phyloP scores from a whole-genome alignment of 2,329 filamentous ascomycete species.

The Aspergillus sp. region DNA sequence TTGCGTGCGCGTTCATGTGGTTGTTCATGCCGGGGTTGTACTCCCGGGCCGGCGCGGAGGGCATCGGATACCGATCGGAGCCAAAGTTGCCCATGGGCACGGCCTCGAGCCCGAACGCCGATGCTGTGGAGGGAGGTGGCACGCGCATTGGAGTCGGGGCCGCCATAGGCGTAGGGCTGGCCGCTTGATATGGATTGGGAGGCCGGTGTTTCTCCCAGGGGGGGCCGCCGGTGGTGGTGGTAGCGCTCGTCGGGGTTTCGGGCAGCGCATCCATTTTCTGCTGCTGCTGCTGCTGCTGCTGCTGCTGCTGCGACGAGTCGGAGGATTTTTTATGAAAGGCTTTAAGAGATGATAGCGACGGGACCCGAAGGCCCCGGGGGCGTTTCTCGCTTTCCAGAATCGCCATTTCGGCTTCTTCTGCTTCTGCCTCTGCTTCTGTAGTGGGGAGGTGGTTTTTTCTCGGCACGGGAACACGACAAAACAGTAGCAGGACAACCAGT shows the following conservation, averaged over 20 bases:
- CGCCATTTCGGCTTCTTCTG: slow-evolving; percentile 15
- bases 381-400: slow-evolving; percentile 29
- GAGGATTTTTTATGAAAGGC: slow-evolving; percentile 19
- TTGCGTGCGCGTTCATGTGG: neutral
- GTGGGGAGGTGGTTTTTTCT: too few species aligned
- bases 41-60: neutral
- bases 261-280: slow-evolving; percentile 13
- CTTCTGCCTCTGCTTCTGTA: neutral
- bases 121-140: neutral
- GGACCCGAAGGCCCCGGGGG: slow-evolving; percentile 25
- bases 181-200: slow-evolving; percentile 10
- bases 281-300: slow-evolving; percentile 8
- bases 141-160: slow-evolving; percentile 2
- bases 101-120: neutral
- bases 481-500: too few species aligned
- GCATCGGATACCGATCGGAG: neutral
- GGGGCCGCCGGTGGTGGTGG: slow-evolving; percentile 9
- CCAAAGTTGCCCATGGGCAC: neutral
- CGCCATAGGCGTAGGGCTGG: slow-evolving; percentile 1
- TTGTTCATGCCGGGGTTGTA: neutral
- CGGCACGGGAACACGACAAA: too few species aligned
- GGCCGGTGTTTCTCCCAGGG: slow-evolving; percentile 19
- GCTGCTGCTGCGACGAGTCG: slow-evolving; percentile 2
- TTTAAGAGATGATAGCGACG: slow-evolving; percentile 26
- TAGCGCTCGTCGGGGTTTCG: neutral